A percentile compares a stretch with the other conserved stretches of the same genome.
Conservation (phyloP, 164 flowering plant species). For the Aristolochia contorta region DNA sequence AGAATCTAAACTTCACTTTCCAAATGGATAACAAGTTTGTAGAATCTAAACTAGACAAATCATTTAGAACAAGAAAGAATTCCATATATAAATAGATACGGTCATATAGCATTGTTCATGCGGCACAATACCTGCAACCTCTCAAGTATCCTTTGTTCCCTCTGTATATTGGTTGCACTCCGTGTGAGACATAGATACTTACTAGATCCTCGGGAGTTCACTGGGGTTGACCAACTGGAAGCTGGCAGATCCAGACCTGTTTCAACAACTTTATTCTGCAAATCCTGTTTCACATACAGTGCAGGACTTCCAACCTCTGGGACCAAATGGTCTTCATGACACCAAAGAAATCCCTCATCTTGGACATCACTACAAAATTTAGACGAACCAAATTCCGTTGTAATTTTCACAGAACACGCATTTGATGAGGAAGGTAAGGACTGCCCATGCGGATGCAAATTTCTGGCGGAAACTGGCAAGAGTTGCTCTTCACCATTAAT, state of each 20-base stretch:
- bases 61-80: too few species aligned
- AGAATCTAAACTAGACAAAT: too few species aligned
- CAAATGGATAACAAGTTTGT: too few species aligned
- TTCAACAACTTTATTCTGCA: conserved; percentile 13
- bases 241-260: conserved; percentile 16
- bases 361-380: conserved; percentile 16
- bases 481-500: conserved; percentile 7
- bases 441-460: conserved; percentile 15
- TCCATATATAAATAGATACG: neutral
- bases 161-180: conserved; percentile 24
- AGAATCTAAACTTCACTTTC: too few species aligned
- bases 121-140: conserved; percentile 41
- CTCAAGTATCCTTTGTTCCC: conserved; percentile 58
- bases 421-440: conserved; percentile 14
- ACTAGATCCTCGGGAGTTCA: conserved; percentile 25
- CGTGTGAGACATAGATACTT: conserved; percentile 32
- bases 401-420: too few species aligned
- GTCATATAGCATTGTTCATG: neutral
- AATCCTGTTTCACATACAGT: conserved; percentile 18
- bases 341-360: conserved; percentile 8
- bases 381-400: too few species aligned
- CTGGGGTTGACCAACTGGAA: conserved; percentile 13
- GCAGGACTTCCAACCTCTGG: conserved; percentile 13
- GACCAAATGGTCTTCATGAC: conserved; percentile 14
- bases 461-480: conserved; percentile 5